Evolutionary conservation across 176 grass and related monocot genomes (phyloP).

Genomic region (Oryza officinalis): DNA sequence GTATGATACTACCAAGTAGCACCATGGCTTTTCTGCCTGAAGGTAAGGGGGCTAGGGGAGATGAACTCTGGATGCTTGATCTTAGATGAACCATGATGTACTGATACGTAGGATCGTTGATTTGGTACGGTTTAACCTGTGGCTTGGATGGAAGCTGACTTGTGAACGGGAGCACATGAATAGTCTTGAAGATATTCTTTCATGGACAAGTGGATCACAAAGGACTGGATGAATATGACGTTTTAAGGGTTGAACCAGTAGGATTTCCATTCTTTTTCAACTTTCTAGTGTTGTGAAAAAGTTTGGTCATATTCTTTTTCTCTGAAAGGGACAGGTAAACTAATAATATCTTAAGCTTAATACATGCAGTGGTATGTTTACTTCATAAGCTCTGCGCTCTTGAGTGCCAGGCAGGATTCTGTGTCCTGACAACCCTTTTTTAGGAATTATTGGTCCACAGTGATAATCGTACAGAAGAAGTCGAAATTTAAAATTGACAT

Average conservation of each 20-base stretch:
- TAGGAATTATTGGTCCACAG: not conserved
- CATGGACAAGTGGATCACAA: not conserved
- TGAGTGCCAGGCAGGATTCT: not conserved
- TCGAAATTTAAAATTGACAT: not conserved
- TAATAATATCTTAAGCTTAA: not conserved
- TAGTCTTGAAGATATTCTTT: conserved; percentile 26
- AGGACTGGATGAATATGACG: conserved; percentile 9
- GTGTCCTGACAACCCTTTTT: not conserved
- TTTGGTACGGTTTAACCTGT: not conserved
- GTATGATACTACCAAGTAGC: no score
- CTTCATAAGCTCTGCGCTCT: not conserved
- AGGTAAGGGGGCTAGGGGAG: not conserved
- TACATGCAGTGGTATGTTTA: not conserved
- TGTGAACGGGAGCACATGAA: not conserved
- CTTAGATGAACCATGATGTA: not conserved
- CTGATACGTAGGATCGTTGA: not conserved
- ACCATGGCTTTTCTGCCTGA: conserved; percentile 6
- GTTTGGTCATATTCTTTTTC: not conserved
- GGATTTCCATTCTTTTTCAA: conserved; percentile 20
- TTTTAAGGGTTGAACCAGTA: conserved; percentile 9
- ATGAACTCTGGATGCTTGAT: not conserved
- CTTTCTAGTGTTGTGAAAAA: not conserved
- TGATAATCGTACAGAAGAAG: not conserved
- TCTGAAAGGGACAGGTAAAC: not conserved
- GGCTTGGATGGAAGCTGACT: not conserved